Conservation (phyloP, 1,139 yeast genomes). For the Zhuliangozyma parablackwelliae region DNA sequence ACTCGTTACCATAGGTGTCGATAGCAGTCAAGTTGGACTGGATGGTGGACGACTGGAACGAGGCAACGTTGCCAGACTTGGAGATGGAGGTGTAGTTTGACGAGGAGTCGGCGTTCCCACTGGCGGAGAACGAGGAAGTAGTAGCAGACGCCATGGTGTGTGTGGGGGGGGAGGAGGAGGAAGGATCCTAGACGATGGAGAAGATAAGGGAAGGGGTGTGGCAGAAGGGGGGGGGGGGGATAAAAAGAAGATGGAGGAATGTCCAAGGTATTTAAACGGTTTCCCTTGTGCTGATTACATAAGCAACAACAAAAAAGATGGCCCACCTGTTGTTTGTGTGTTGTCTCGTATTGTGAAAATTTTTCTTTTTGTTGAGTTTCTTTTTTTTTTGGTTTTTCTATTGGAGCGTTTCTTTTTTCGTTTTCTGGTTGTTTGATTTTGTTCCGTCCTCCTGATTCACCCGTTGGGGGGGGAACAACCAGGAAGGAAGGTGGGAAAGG, state of each 20-base stretch:
- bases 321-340: too few species aligned
- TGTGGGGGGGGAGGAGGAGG: neutral
- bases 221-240: too few species aligned
- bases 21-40: slow-evolving; percentile 29
- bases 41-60: slow-evolving; percentile 20
- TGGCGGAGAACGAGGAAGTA: slow-evolving; percentile 5
- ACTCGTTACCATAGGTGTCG: slow-evolving; percentile 53
- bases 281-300: too few species aligned
- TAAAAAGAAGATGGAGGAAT: too few species aligned
- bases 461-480: too few species aligned
- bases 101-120: slow-evolving; percentile 2
- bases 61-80: slow-evolving; percentile 35
- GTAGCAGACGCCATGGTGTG: slow-evolving; percentile 9
- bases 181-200: slow-evolving; percentile 1
- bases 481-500: too few species aligned
- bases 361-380: too few species aligned
- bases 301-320: too few species aligned
- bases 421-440: too few species aligned
- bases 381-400: neutral
- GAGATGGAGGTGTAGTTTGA: slow-evolving; percentile 15
- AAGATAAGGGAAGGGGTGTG: neutral
- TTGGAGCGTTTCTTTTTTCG: neutral
- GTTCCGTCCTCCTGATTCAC: too few species aligned
- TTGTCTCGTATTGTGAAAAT: too few species aligned
- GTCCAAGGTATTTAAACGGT: too few species aligned